phyloP scores from a whole-genome alignment of 805 yeast species.

The Schizosaccharomyces osmophilus region DNA sequence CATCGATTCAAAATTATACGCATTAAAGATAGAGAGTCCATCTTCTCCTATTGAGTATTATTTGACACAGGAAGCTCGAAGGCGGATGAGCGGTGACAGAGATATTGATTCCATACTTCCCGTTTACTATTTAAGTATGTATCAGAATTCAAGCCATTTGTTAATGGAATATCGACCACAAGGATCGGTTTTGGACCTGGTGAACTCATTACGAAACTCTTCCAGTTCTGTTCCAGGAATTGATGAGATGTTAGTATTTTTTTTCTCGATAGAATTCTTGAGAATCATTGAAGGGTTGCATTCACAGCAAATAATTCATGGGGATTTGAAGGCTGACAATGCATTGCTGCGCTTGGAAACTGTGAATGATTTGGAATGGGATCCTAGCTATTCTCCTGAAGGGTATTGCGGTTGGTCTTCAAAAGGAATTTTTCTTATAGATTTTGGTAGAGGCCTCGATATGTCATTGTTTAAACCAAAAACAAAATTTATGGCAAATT shows the following conservation, averaged over 20 bases:
- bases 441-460: constrained; percentile 65
- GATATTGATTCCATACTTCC: constrained; percentile 22
- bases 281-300: constrained; percentile 40
- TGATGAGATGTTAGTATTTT: constrained; percentile 41
- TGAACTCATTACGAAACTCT: constrained; percentile 23
- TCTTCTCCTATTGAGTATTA: constrained; percentile 63
- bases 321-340: constrained; percentile 68
- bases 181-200: constrained; percentile 51
- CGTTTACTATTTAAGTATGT: constrained; percentile 29
- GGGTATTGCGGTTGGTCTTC: constrained; percentile 24
- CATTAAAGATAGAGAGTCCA: constrained; percentile 52
- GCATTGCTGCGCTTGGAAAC: constrained; percentile 42
- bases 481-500: constrained; percentile 31
- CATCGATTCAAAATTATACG: constrained; percentile 18
- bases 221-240: constrained; percentile 7
- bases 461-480: constrained; percentile 27
- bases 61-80: constrained; percentile 33
- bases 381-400: constrained; percentile 12
- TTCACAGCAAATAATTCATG: constrained; percentile 43
- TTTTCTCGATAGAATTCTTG: constrained; percentile 39
- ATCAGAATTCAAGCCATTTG: constrained; percentile 43
- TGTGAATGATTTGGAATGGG: constrained; percentile 3
- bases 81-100: constrained; percentile 14
- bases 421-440: constrained; percentile 41
- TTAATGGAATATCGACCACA: constrained; percentile 38